These are phyloP conservation scores for Tricholoma sp. DNA, from an alignment of 768 basidiomycete species.

Conservation along the genomic window DNA sequence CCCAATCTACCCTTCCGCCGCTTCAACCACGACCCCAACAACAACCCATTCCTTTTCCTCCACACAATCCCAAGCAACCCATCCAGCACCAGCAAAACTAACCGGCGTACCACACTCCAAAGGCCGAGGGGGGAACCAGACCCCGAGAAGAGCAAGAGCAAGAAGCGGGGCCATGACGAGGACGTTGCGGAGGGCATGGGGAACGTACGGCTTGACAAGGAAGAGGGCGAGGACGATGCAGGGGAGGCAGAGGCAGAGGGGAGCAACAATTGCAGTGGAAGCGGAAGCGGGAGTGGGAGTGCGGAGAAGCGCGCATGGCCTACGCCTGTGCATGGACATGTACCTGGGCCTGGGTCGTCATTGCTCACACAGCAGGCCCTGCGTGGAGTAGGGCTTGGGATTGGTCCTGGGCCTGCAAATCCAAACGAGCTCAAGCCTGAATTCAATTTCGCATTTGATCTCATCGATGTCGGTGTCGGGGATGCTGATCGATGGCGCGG, in stretches of 20 bases:
- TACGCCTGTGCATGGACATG: conserved; percentile 12
- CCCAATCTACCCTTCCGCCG: conserved; percentile 6
- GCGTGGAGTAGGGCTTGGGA: conserved; percentile 9
- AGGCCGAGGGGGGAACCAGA: conserved; percentile 94
- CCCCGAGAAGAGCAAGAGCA: conserved; percentile 38
- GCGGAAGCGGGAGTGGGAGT: not conserved
- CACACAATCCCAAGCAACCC: not conserved
- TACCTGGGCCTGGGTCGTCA: conserved; percentile 49
- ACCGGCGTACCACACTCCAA: conserved; percentile 92
- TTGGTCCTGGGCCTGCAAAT: not conserved
- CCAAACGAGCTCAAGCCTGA: not conserved
- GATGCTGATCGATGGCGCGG: not conserved
- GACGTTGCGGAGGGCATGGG: not conserved
- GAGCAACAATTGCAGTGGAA: conserved; percentile 19
- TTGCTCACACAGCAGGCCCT: conserved; percentile 71
- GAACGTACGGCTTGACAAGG: not conserved
- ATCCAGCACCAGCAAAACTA: conserved; percentile 52
- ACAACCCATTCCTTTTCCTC: conserved; percentile 24
- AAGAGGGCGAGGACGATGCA: not conserved
- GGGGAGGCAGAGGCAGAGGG: conserved; percentile 10
- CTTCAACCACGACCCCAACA: conserved; percentile 24
- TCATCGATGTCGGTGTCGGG: not conserved
- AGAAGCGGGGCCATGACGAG: not conserved
- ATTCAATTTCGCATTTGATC: not conserved
- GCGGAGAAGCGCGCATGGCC: conserved; percentile 22